phyloP scores from a whole-genome alignment of 2,329 filamentous ascomycete species.

The Reticulascus tulasneorum region DNA sequence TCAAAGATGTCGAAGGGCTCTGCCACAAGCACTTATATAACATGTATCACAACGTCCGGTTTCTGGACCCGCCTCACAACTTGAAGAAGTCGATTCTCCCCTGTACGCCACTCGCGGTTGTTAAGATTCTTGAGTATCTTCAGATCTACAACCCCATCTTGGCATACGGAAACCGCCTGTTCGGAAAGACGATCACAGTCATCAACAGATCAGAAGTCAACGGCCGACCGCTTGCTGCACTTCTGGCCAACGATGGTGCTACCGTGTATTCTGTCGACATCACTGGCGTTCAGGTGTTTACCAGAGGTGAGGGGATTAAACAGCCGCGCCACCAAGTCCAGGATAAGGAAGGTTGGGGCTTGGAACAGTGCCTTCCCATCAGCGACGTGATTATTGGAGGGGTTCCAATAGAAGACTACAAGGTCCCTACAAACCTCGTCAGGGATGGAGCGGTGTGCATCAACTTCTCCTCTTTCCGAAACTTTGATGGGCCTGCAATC shows the following conservation, averaged over 20 bases:
- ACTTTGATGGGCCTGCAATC: slow-evolving; percentile 79
- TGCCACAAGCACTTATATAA: slow-evolving; percentile 95
- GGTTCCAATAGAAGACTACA: slow-evolving; percentile 83
- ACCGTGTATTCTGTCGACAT: slow-evolving; percentile 94
- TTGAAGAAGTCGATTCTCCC: slow-evolving; percentile 87
- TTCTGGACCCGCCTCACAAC: slow-evolving; percentile 74
- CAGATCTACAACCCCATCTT: slow-evolving; percentile 96
- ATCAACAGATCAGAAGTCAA: slow-evolving; percentile 97
- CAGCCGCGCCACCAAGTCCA: slow-evolving; percentile 82
- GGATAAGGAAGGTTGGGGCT: slow-evolving; percentile 73
- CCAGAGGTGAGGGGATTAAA: slow-evolving; percentile 80
- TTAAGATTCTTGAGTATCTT: slow-evolving; percentile 95
- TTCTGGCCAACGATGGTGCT: slow-evolving; percentile 93
- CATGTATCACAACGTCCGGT: slow-evolving; percentile 99
- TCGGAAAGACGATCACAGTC: slow-evolving; percentile 91
- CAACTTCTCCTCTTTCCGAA: slow-evolving; percentile 95
- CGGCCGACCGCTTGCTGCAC: slow-evolving; percentile 82
- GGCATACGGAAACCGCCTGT: slow-evolving; percentile 86
- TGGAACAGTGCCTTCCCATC: slow-evolving; percentile 77
- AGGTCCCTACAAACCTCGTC: slow-evolving; percentile 79
- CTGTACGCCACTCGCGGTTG: slow-evolving; percentile 90
- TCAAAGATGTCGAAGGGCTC: slow-evolving; percentile 94
- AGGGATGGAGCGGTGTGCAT: slow-evolving; percentile 95
- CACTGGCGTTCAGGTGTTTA: slow-evolving; percentile 88
- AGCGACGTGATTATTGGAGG: slow-evolving; percentile 95